Percentiles rank a stretch among this genome's conserved stretches.
These are phyloP conservation scores for Jimgerdemannia flammicorona DNA, from an alignment of 192 early-diverging fungal genomes.

Conservation along the genomic window DNA sequence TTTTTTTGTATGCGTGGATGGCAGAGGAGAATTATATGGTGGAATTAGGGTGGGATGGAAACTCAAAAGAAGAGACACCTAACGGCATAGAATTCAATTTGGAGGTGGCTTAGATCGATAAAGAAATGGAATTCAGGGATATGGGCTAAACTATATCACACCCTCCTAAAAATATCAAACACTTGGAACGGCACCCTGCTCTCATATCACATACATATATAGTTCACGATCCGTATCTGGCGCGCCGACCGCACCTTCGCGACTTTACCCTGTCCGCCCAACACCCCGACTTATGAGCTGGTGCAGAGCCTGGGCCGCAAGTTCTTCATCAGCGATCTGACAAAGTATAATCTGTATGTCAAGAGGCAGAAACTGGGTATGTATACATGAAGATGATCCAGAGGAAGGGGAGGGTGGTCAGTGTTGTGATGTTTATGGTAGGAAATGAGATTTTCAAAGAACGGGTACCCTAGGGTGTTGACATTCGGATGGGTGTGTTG, in stretches of 20 bases:
- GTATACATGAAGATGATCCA: slow-evolving; percentile 15
- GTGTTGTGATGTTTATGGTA: not conserved
- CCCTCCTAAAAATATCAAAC: no score
- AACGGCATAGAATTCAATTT: no score
- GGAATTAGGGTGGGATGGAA: no score
- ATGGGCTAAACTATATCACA: no score
- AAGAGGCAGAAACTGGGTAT: slow-evolving; percentile 38
- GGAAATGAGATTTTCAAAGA: not conserved
- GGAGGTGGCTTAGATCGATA: no score
- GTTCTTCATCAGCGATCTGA: slow-evolving; percentile 73
- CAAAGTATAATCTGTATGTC: slow-evolving; percentile 40
- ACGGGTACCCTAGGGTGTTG: no score
- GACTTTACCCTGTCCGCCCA: slow-evolving; percentile 66
- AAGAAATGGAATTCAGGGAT: no score
- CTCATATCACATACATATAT: not conserved
- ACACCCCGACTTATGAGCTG: slow-evolving; percentile 71
- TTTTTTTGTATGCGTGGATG: no score
- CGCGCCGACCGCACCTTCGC: slow-evolving; percentile 77
- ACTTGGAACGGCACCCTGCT: no score
- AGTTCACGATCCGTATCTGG: slow-evolving; percentile 73
- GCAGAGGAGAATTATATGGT: no score
- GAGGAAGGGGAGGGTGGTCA: slow-evolving; percentile 5
- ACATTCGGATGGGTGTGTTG: no score
- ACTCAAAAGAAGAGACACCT: no score
- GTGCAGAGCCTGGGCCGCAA: slow-evolving; percentile 73